Base-by-base conservation (phyloP, 2,329 filamentous ascomycete genomes). In the Microsporum canis region DNA sequence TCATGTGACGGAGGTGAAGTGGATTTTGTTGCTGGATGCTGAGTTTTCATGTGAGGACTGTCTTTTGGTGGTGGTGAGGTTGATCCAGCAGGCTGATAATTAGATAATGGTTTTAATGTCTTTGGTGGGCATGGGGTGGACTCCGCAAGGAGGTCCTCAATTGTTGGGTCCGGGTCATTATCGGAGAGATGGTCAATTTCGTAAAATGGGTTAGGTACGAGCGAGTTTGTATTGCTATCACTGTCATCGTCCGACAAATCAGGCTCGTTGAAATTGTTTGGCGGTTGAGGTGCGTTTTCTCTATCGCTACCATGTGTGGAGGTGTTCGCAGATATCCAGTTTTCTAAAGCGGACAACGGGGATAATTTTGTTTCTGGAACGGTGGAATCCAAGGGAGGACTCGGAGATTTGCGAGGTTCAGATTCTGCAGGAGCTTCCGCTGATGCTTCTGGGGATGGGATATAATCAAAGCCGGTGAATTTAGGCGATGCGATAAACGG, bases 161-260 rank as follows among this genome's bases (percentile, higher is more conserved):
- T 45, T 23, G 41, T 14, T 10, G 49, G 39, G 23, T 3, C n/a
- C 14, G 57, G 39, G 14, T 60, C 51, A n/a, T 45, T 34, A 10
- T 57, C 59, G 4, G 60, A 38, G 17, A 57, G 23, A 43, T 56
- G 49, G 33, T 60, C 61, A 27, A 53, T n/a, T 45, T 72, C 66
- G 57, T 69, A 71, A 58, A 72, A 72, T 5, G 71, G 71, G 62
- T 73, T 72, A 1, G 67, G 67, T 5, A 72, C 67, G 12, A 61
- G 61, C 3, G 66, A 67, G 51, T 63, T 58, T 29, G 60, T 10
- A 27, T 53, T 33, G 31, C 49, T n/a, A n/a, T 53, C 49, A 29
- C 49, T 31, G 6, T 31, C 29, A 5, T 53, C 49, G 12, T 53
- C 49, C 6, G 27, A 31, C 2, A n/a, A 29, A 29, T 61, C 53